phyloP scores from a whole-genome alignment of 2,329 filamentous ascomycete genomes.

The Penicillium sp. region DNA sequence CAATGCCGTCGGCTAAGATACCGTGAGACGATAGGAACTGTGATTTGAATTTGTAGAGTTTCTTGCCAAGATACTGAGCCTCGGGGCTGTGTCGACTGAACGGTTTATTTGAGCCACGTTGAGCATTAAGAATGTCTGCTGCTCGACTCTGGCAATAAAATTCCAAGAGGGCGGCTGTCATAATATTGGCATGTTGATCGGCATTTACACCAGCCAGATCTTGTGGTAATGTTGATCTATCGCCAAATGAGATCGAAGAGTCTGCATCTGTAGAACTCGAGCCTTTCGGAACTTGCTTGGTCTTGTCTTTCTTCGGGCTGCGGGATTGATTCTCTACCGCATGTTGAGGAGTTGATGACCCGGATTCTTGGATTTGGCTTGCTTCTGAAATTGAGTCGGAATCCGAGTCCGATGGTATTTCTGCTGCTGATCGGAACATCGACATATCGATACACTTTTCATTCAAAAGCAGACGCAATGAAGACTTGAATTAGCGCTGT shows the following conservation, averaged over 20 bases:
- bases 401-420: conserved; percentile 37
- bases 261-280: conserved; percentile 13
- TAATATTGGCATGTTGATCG: conserved; percentile 40
- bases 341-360: conserved; percentile 2
- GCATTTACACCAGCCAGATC: conserved; percentile 32
- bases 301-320: conserved; percentile 5
- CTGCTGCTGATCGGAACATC: conserved; percentile 41
- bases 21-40: conserved; percentile 44
- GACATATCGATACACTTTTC: conserved; percentile 32
- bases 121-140: conserved; percentile 45
- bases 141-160: conserved; percentile 46
- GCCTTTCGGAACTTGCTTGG: background rate
- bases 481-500: background rate
- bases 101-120: conserved; percentile 31
- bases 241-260: conserved; percentile 19
- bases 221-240: conserved; percentile 19
- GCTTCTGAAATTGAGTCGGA: conserved; percentile 29
- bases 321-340: background rate
- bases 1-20: conserved; percentile 39
- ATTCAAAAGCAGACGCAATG: background rate
- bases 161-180: conserved; percentile 46
- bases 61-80: conserved; percentile 41
- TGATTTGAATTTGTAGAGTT: conserved; percentile 44
- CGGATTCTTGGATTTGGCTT: conserved; percentile 16
- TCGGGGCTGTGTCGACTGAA: conserved; percentile 45